Evolutionary conservation across 1,284 basidiomycete species (phyloP), one percentile per base, ranked within the genome.

Genomic region (Athelia psychrophila): DNA sequence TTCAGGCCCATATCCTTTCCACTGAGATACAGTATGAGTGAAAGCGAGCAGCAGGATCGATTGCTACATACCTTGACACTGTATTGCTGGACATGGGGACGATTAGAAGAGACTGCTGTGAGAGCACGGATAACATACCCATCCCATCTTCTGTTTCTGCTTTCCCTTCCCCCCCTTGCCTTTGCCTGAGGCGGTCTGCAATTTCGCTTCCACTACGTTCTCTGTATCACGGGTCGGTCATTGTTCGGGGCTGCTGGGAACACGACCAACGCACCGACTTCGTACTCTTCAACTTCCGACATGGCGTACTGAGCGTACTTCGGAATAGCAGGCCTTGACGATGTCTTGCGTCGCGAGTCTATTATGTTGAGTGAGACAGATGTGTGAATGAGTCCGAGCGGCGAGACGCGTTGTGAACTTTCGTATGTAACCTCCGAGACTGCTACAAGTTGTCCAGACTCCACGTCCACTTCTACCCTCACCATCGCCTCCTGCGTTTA

Each of bases 1-100:
- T 1, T 74, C 68, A n/a, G 68, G 58, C 23, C 59, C 62, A 58
- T 85, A 89, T 13, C 79, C 79, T 63, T 86, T 88, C 86, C 86
- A 89, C 86, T 89, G 55, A 18, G 32, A 53, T 47, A 46, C 33
- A 49, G 40, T 32, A 53, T 22, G 30, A 40, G 48, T 52, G 20
- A 57, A 51, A 33, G 22, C n/a, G 35, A 22, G 42, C 9, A 19
- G 45, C 16, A 48, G 12, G 23, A 42, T 44, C n/a, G 20, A 47
- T 19, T 23, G 18, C 51, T 24, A 66, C 74, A 61, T 63, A 88
- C 86, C 65, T 84, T 81, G 46, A 88, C 84, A 42, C 66, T 72
- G 63, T 81, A 88, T 68, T 73, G 73, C 86, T 88, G 49, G 6
- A 51, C 9, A 45, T 30, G n/a, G 6, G 20, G 38, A 42, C 9